Evolutionary conservation across 1,284 basidiomycete genomes (phyloP).

Genomic region (Naganishia albida): DNA sequence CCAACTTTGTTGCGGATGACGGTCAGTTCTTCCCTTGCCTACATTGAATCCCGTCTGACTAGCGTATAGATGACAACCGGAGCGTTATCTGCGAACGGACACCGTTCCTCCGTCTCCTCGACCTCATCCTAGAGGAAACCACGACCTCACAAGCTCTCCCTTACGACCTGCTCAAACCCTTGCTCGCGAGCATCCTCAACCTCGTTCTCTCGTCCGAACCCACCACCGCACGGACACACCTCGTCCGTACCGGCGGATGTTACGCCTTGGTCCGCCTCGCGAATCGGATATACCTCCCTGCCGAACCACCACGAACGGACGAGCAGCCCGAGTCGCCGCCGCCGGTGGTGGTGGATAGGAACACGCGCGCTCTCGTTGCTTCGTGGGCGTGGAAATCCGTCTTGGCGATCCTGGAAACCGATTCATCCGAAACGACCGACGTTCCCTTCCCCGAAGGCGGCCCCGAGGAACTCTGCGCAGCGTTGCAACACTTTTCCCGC

Average conservation of each 20-base stretch:
- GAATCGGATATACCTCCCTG: slow-evolving; percentile 4
- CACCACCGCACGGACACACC: not conserved
- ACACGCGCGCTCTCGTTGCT: not conserved
- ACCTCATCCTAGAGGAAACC: not conserved
- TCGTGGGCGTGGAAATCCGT: slow-evolving; percentile 20
- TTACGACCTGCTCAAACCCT: slow-evolving; percentile 7
- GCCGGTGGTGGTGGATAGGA: not conserved
- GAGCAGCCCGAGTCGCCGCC: not conserved
- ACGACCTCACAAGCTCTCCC: not conserved
- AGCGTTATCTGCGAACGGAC: not conserved
- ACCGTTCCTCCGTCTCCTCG: not conserved
- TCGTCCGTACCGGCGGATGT: not conserved
- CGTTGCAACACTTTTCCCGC: slow-evolving; percentile 2
- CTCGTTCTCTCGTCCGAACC: slow-evolving; percentile 3
- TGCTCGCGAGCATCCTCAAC: slow-evolving; percentile 14
- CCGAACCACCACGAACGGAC: not conserved
- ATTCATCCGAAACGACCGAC: not conserved
- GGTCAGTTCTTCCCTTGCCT: not conserved
- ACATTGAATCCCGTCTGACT: not conserved
- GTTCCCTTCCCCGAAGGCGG: not conserved
- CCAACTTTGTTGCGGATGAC: slow-evolving; percentile 20
- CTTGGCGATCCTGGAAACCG: not conserved
- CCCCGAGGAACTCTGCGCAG: not conserved
- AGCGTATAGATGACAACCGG: slow-evolving; percentile 1
- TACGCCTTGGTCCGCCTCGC: not conserved